Evolutionary conservation across 2,329 filamentous ascomycete species (phyloP).

Genomic region (Colletotrichum camelliae): DNA sequence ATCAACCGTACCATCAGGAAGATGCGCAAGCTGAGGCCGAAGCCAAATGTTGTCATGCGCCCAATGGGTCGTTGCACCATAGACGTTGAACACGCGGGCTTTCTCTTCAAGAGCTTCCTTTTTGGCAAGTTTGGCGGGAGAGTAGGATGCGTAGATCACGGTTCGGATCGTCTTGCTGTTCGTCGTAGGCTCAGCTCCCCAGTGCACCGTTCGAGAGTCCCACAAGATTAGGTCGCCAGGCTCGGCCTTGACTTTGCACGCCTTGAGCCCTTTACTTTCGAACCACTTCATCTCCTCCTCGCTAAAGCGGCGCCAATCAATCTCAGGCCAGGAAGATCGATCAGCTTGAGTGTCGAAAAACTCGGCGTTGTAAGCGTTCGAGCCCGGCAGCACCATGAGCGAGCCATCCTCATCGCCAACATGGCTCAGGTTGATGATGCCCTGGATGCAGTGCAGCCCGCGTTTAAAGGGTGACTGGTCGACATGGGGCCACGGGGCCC

Average conservation of each 20-base stretch:
- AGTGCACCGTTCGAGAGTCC: slow-evolving; percentile 29
- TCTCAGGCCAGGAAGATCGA: slow-evolving; percentile 18
- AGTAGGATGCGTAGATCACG: slow-evolving; percentile 40
- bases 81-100: neutral
- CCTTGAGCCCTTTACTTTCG: slow-evolving; percentile 15
- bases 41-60: neutral
- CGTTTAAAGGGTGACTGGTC: slow-evolving; percentile 42
- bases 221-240: slow-evolving; percentile 36
- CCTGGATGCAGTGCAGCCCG: slow-evolving; percentile 41
- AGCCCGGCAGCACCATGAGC: neutral
- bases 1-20: neutral
- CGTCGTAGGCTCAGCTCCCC: slow-evolving; percentile 32
- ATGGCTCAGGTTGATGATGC: slow-evolving; percentile 44
- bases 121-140: slow-evolving; percentile 36
- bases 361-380: neutral
- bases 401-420: neutral
- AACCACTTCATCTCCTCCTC: slow-evolving; percentile 35
- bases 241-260: slow-evolving; percentile 19
- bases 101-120: neutral
- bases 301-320: slow-evolving; percentile 46
- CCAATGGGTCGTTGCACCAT: neutral
- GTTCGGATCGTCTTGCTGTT: slow-evolving; percentile 34
- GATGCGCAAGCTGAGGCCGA: neutral
- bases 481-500: slow-evolving; percentile 46
- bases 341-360: neutral